phyloP scores from a whole-genome alignment of 2,329 filamentous ascomycete genomes.

The Onygenales sp. region DNA sequence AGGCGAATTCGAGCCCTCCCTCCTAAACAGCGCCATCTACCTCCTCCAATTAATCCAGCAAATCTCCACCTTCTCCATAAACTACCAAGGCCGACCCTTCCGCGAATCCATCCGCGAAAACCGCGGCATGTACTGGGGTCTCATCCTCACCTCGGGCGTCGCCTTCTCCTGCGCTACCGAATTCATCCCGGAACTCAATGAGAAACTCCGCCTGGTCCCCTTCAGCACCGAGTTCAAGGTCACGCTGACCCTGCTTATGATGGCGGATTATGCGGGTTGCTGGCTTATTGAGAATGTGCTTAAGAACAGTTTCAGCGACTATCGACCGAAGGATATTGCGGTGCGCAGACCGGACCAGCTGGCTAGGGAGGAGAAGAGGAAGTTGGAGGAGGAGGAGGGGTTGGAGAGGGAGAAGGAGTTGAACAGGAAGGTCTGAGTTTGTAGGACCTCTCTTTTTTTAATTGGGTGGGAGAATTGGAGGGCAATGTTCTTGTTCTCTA shows the following conservation, averaged over 20 bases:
- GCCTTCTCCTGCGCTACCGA: conserved; percentile 94
- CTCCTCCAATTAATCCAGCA: conserved; percentile 97
- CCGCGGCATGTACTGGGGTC: conserved; percentile 95
- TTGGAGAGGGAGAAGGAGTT: conserved; percentile 29
- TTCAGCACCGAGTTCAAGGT: conserved; percentile 83
- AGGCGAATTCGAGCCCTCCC: conserved; percentile 83
- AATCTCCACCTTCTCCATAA: conserved; percentile 97
- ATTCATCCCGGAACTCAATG: conserved; percentile 89
- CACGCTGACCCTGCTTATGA: conserved; percentile 76
- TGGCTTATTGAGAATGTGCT: conserved; percentile 78
- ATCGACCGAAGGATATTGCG: conserved; percentile 87
- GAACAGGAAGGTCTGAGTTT: conserved; percentile 14
- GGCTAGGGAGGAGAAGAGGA: conserved; percentile 61
- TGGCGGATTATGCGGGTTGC: conserved; percentile 77
- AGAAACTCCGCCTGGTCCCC: conserved; percentile 82
- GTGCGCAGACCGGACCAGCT: conserved; percentile 78
- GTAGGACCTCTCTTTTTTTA: neutral
- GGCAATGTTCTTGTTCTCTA: neutral
- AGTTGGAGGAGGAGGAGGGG: conserved; percentile 47
- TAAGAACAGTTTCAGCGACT: conserved; percentile 82
- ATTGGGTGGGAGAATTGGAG: neutral
- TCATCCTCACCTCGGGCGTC: conserved; percentile 78
- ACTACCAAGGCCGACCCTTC: conserved; percentile 98
- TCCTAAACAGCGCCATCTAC: conserved; percentile 95
- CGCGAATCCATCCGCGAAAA: conserved; percentile 93